Evolutionary conservation across 176 grass and related monocot genomes (phyloP).

Genomic region (Cocos nucifera): DNA sequence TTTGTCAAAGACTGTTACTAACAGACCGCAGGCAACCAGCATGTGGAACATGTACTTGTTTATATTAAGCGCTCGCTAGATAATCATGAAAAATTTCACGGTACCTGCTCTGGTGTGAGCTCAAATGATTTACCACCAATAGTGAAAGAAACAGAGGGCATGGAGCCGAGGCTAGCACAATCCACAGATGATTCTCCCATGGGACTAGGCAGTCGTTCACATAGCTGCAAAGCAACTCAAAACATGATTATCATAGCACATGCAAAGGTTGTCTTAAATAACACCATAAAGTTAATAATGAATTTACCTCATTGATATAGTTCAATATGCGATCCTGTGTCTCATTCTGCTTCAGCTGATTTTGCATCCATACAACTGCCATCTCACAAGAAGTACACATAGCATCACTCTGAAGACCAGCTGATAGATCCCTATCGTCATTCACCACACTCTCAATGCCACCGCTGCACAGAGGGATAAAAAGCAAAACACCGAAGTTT

Average conservation of each 20-base stretch:
- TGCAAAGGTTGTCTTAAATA: background rate
- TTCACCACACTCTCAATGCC: slow-evolving; percentile 16
- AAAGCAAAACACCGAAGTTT: background rate
- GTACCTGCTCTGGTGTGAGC: slow-evolving; percentile 61
- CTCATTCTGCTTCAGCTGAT: slow-evolving; percentile 49
- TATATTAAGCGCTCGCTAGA: too few relatives aligned
- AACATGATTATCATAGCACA: background rate
- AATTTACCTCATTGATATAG: slow-evolving; percentile 52
- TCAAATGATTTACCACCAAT: slow-evolving; percentile 61
- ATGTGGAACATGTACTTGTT: too few relatives aligned
- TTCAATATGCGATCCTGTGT: slow-evolving; percentile 47
- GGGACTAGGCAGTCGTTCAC: slow-evolving; percentile 16
- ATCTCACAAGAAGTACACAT: slow-evolving; percentile 24
- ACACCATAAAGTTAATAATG: background rate
- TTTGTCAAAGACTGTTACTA: background rate
- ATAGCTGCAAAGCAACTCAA: background rate
- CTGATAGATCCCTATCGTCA: slow-evolving; percentile 10
- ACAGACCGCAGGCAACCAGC: too few relatives aligned
- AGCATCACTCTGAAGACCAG: background rate
- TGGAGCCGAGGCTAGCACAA: slow-evolving; percentile 45
- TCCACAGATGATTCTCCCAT: slow-evolving; percentile 64
- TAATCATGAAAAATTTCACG: background rate
- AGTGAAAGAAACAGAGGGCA: slow-evolving; percentile 58
- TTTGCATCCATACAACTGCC: slow-evolving; percentile 71
- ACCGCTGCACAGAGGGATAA: background rate